These are phyloP conservation scores for Fomitopsis pinicola DNA, from an alignment of 1,284 basidiomycete genomes.

Conservation along the genomic window DNA sequence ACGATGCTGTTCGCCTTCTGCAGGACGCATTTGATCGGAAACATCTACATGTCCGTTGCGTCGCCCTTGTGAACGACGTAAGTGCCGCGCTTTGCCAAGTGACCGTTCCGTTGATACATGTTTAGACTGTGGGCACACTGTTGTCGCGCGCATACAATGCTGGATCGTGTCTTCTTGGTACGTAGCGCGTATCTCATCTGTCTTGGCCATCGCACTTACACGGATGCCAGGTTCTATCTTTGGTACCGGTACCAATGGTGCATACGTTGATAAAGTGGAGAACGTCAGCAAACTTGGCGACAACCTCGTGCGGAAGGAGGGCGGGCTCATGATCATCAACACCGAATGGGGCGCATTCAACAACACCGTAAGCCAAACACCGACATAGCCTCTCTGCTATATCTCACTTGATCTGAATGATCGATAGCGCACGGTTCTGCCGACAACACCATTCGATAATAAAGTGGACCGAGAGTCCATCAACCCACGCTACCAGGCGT, in stretches of 20 bases:
- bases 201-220: slow-evolving; percentile 1
- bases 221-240: slow-evolving; percentile 66
- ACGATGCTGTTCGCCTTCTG: slow-evolving; percentile 89
- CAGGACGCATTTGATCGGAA: slow-evolving; percentile 94
- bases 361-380: slow-evolving; percentile 59
- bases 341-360: slow-evolving; percentile 98
- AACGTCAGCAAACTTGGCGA: slow-evolving; percentile 84
- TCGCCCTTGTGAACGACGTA: slow-evolving; percentile 95
- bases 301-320: slow-evolving; percentile 49
- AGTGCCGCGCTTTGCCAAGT: slow-evolving; percentile 25
- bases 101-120: neutral
- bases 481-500: slow-evolving; percentile 91
- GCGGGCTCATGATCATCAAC: slow-evolving; percentile 90
- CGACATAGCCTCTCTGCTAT: neutral
- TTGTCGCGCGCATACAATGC: slow-evolving; percentile 90
- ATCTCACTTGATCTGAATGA: slow-evolving; percentile 5
- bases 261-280: slow-evolving; percentile 85
- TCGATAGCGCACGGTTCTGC: slow-evolving; percentile 74
- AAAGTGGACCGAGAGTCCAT: slow-evolving; percentile 91
- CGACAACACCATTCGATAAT: slow-evolving; percentile 92
- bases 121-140: slow-evolving; percentile 89
- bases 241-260: slow-evolving; percentile 97
- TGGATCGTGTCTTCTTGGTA: slow-evolving; percentile 83
- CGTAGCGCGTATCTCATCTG: slow-evolving; percentile 1
- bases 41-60: slow-evolving; percentile 90